These are phyloP conservation scores for Exophiala oligosperma DNA, from an alignment of 2,329 filamentous ascomycete genomes.

Conservation along the genomic window DNA sequence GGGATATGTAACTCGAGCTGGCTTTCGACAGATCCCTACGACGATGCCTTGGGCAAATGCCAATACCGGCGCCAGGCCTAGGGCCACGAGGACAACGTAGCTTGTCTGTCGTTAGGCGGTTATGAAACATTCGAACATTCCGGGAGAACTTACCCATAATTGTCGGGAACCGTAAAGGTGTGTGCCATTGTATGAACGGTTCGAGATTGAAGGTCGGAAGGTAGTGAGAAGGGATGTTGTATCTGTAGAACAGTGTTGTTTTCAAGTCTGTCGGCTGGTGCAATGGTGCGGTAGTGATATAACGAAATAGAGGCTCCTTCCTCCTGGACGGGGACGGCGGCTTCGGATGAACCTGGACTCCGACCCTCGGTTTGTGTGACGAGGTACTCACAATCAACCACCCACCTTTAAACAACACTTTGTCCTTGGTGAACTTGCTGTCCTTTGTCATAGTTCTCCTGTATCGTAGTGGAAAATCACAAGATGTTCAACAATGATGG, in stretches of 20 bases:
- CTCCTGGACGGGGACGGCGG: background rate
- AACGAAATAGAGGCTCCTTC: background rate
- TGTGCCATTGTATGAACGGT: slow-evolving; percentile 12
- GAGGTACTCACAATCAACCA: too few species aligned
- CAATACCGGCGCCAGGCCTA: slow-evolving; percentile 56
- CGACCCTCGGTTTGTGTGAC: background rate
- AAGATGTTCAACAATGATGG: too few species aligned
- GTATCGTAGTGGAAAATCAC: too few species aligned
- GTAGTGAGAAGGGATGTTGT: background rate
- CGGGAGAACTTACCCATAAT: slow-evolving; percentile 23
- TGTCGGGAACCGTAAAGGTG: slow-evolving; percentile 23
- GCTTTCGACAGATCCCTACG: slow-evolving; percentile 49
- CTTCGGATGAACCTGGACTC: background rate
- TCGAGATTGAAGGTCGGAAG: background rate
- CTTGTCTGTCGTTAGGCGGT: slow-evolving; percentile 31
- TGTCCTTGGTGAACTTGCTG: too few species aligned
- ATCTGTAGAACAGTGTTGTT: too few species aligned
- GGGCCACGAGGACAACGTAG: slow-evolving; percentile 56
- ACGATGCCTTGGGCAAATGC: slow-evolving; percentile 52
- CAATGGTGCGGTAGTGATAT: too few species aligned
- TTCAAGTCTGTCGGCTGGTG: too few species aligned
- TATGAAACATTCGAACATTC: too few species aligned
- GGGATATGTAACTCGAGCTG: slow-evolving; percentile 57
- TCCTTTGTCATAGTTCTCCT: too few species aligned
- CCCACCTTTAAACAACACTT: too few species aligned